Base-by-base conservation (phyloP, 257 asterid species). In the Coffea canephora region DNA sequence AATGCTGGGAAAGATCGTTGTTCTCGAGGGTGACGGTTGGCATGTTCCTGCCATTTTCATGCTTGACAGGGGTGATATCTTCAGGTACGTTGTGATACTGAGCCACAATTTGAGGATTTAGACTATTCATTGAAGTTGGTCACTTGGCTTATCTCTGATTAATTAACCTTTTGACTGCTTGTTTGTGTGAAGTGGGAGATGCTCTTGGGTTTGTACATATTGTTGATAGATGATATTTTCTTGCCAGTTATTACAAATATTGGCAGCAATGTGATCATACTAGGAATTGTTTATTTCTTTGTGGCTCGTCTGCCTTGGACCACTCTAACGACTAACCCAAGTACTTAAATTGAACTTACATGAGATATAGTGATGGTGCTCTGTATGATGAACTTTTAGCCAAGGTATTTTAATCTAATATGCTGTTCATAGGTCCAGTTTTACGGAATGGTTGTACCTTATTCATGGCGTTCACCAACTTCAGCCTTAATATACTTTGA, bases 1-100 rank as follows among this genome's bases (percentile, higher is more conserved):
- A 80, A 85, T 87, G 85, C 87, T 91, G 45, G 98, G 99, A 83
- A 92, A 91, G 80, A 86, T 91, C 73, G 98, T 88, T 34, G 93
- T 92, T 71, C 85, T 94, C 74, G 97, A 88, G 61, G 89, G 66
- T 75, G 87, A 80, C 50, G 89, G 69, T 34, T 72, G 86, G 80
- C 87, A 87, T 76, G 77, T 70, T 73, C 92, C 93, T 9, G 94
- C 87, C 2, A 75, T 93, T 74, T 95, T 88, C 87, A 95, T 95
- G 98, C 95, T 95, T 5, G 97, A 93, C 69, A 69, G 74, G 80
- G 81, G 90, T 76, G 89, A 86, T 76, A 95, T 95, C 67, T 89
- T 86, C 90, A 93, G 98, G 99, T 95, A 82, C 65, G 61, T 31
- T 69, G 62, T 77, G 66, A 4, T 41, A 9, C 62, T 64, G 57